A percentile compares a stretch with the other conserved stretches of the same genome.
Evolutionary conservation across 2,329 filamentous ascomycete genomes (phyloP).

Genomic region (Hypoxylon sp.): DNA sequence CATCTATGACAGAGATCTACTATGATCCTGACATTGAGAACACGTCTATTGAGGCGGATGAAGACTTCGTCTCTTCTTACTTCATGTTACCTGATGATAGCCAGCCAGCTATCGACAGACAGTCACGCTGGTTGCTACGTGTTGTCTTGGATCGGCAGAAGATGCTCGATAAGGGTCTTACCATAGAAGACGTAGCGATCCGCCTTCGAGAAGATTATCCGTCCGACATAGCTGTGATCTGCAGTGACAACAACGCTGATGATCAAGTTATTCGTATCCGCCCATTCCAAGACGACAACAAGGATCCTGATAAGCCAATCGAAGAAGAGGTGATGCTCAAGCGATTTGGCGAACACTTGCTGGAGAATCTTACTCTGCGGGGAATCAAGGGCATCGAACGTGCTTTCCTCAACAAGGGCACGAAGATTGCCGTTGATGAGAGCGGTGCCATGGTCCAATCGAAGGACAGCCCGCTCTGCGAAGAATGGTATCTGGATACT

Average conservation of each 20-base stretch:
- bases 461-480: conserved; percentile 78
- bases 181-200: conserved; percentile 87
- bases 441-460: conserved; percentile 78
- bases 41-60: conserved; percentile 86
- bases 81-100: conserved; percentile 89
- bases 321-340: conserved; percentile 95
- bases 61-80: conserved; percentile 95
- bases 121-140: conserved; percentile 95
- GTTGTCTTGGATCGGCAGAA: conserved; percentile 93
- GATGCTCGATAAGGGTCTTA: conserved; percentile 92
- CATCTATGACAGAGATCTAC: conserved; percentile 92
- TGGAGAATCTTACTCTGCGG: conserved; percentile 89
- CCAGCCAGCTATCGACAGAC: conserved; percentile 68
- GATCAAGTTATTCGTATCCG: conserved; percentile 94
- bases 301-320: conserved; percentile 67
- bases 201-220: conserved; percentile 91
- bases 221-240: conserved; percentile 87
- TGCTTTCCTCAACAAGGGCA: conserved; percentile 90
- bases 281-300: conserved; percentile 76
- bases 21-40: conserved; percentile 90
- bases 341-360: conserved; percentile 87
- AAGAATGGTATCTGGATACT: conserved; percentile 96
- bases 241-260: conserved; percentile 97
- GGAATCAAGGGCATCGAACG: conserved; percentile 89
- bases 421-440: conserved; percentile 69